These are phyloP conservation scores for Pseudocohnilembus persalinus DNA, from an alignment of 169 alveolate genomes.

Conservation along the genomic window DNA sequence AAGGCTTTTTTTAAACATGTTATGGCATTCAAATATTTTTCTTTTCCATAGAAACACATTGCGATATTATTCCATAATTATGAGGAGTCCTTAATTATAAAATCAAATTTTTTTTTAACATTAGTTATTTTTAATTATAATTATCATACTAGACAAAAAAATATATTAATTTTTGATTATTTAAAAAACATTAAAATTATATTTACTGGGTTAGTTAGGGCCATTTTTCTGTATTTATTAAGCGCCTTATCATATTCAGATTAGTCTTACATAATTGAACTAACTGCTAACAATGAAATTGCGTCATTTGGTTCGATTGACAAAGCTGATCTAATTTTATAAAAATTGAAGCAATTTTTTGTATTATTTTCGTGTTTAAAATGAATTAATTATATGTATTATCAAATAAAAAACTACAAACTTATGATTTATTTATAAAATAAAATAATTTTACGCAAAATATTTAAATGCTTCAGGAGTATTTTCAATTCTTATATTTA, in stretches of 20 bases:
- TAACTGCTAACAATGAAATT: conserved; percentile 86
- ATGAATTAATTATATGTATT: conserved; percentile 4
- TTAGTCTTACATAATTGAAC: conserved; percentile 82
- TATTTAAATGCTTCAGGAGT: conserved; percentile 68
- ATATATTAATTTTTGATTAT: conserved; percentile 1
- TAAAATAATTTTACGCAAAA: conserved; percentile 60
- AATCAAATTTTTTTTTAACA: conserved; percentile 81
- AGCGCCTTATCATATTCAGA: conserved; percentile 31
- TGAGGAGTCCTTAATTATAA: conserved; percentile 85
- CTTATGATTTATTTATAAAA: not conserved
- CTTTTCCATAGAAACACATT: conserved; percentile 89
- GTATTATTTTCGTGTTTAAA: not conserved
- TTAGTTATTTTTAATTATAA: conserved; percentile 24
- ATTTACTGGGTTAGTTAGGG: not conserved
- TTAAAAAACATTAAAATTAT: conserved; percentile 15
- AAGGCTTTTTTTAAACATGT: conserved; percentile 89
- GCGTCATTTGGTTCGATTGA: conserved; percentile 82
- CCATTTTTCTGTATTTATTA: conserved; percentile 1
- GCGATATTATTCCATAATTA: conserved; percentile 92
- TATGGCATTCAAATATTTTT: conserved; percentile 83
- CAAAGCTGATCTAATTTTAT: conserved; percentile 78
- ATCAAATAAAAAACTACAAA: not conserved
- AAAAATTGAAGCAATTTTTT: conserved; percentile 36
- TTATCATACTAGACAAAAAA: not conserved
- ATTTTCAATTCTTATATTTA: conserved; percentile 72